phyloP scores from a whole-genome alignment of 306 rosid species.

The Canavalia ensiformis region DNA sequence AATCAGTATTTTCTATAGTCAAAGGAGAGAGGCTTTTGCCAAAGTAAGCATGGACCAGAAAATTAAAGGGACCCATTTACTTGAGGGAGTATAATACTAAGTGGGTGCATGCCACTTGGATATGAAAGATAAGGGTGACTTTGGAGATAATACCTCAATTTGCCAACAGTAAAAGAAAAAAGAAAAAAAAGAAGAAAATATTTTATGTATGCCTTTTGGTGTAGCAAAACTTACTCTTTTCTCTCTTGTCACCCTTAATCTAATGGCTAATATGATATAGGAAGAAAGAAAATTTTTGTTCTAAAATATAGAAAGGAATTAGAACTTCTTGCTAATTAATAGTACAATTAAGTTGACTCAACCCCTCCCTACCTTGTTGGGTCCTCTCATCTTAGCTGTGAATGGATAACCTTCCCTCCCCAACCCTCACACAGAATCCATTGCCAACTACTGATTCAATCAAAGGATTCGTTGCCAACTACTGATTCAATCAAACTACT shows the following conservation, averaged over 20 bases:
- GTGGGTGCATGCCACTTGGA: conserved; percentile 58
- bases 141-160: conserved; percentile 56
- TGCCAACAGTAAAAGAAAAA: background rate
- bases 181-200: background rate
- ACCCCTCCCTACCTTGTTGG: background rate
- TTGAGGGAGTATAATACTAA: conserved; percentile 48
- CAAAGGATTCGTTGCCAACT: background rate
- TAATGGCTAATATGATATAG: background rate
- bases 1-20: conserved; percentile 45
- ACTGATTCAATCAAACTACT: conserved; percentile 25
- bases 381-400: conserved; percentile 36
- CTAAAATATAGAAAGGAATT: background rate
- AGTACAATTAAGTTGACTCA: background rate
- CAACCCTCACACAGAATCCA: conserved; percentile 26
- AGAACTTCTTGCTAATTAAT: background rate
- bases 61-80: conserved; percentile 56
- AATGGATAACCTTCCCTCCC: conserved; percentile 16
- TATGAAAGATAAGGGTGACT: conserved; percentile 54
- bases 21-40: conserved; percentile 49
- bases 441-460: conserved; percentile 24
- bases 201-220: background rate
- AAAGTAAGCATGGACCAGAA: conserved; percentile 43
- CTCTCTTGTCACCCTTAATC: background rate
- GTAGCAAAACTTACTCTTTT: background rate
- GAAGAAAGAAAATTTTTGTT: background rate